phyloP scores from a whole-genome alignment of 2,329 filamentous ascomycete genomes.

The Paradendryphiella salina region DNA sequence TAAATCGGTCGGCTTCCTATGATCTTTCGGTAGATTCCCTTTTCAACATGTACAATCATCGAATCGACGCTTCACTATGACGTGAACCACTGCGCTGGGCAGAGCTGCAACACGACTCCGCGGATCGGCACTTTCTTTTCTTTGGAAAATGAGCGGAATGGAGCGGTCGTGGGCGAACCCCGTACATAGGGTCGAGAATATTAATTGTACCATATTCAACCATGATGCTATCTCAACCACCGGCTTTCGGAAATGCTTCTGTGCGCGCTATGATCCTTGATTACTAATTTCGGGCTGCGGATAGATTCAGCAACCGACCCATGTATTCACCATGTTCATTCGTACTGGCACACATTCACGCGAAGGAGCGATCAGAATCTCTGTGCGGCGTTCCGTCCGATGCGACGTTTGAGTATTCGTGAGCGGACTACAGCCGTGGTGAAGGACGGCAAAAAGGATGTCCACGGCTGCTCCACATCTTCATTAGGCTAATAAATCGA shows the following conservation, averaged over 20 bases:
- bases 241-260: not conserved
- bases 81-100: constrained; percentile 14
- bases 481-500: constrained; percentile 43
- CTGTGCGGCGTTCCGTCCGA: constrained; percentile 24
- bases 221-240: not conserved
- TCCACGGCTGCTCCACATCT: constrained; percentile 13
- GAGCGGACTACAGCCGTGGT: constrained; percentile 15
- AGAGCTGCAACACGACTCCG: constrained; percentile 5
- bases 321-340: not conserved
- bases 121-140: constrained; percentile 3
- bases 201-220: constrained; percentile 10
- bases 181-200: constrained; percentile 10
- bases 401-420: constrained; percentile 15
- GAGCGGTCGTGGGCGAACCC: not conserved
- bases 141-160: not conserved
- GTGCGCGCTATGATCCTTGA: constrained; percentile 7
- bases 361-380: constrained; percentile 5
- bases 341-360: constrained; percentile 2
- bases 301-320: not conserved
- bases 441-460: constrained; percentile 15
- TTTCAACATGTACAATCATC: constrained; percentile 13
- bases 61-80: constrained; percentile 34
- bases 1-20: constrained; percentile 14
- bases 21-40: constrained; percentile 14
- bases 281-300: constrained; percentile 10